Conservation (phyloP, 192 early-diverging fungal genomes). For the Globomyces pollinis-pini region DNA sequence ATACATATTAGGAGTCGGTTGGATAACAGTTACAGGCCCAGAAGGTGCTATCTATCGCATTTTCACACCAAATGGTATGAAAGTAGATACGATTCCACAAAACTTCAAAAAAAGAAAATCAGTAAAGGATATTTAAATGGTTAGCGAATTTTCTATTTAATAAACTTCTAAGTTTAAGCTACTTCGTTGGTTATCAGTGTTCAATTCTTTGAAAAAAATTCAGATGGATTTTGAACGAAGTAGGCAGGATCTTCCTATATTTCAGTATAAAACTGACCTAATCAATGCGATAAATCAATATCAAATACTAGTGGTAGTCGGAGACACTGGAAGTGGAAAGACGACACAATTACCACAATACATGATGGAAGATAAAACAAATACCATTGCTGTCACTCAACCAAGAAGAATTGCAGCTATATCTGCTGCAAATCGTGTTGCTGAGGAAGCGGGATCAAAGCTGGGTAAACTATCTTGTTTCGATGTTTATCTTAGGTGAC, state of each 20-base stretch:
- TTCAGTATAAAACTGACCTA: constrained; percentile 41
- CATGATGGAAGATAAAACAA: constrained; percentile 43
- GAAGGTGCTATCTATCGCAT: no score
- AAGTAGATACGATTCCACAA: no score
- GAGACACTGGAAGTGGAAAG: constrained; percentile 68
- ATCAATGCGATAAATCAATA: constrained; percentile 29
- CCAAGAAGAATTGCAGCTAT: constrained; percentile 82
- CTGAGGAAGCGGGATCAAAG: constrained; percentile 24
- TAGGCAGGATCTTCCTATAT: constrained; percentile 42
- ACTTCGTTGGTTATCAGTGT: no score
- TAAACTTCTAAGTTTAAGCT: no score
- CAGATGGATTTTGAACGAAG: no score
- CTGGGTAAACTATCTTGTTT: constrained; percentile 37
- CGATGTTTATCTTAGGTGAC: constrained; percentile 43
- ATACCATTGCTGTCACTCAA: constrained; percentile 61
- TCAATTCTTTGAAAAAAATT: no score
- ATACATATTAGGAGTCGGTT: no score
- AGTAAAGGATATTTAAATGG: no score
- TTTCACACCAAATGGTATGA: no score
- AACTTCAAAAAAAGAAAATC: no score
- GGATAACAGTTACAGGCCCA: no score
- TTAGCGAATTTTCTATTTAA: no score
- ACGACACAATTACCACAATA: constrained; percentile 86
- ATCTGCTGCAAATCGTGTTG: constrained; percentile 50
- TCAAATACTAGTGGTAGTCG: constrained; percentile 43